A percentile compares a stretch with the other conserved stretches of the same genome.
phyloP scores from a whole-genome alignment of 2,329 filamentous ascomycete genomes.

The Arthrobotrys sphaeroides region DNA sequence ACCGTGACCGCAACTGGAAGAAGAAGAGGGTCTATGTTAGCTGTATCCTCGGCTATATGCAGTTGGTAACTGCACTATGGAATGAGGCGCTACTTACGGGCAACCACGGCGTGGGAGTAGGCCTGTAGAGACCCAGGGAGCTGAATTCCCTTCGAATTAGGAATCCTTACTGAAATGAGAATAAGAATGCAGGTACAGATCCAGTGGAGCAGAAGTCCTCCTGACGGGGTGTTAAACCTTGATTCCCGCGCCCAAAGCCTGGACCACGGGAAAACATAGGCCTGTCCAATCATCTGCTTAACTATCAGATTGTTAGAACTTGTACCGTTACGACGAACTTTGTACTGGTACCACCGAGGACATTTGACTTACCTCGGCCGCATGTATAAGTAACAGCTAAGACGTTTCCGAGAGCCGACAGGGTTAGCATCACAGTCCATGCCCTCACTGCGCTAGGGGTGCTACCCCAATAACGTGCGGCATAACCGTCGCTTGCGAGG shows the following conservation, averaged over 20 bases:
- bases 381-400: constrained; percentile 58
- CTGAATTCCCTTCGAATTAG: constrained; percentile 23
- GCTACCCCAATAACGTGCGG: constrained; percentile 30
- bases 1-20: constrained; percentile 28
- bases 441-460: constrained; percentile 16
- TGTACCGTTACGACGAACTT: background rate
- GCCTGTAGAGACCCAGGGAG: constrained; percentile 31
- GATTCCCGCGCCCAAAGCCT: constrained; percentile 61
- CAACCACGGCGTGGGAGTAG: constrained; percentile 37
- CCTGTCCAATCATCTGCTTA: constrained; percentile 61
- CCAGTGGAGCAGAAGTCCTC: constrained; percentile 61
- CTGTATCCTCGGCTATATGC: background rate
- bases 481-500: constrained; percentile 30
- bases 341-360: background rate
- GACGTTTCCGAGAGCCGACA: constrained; percentile 58
- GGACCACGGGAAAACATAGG: constrained; percentile 60
- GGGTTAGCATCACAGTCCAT: constrained; percentile 30
- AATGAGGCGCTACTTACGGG: constrained; percentile 35
- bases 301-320: constrained; percentile 53
- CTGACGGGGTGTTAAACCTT: constrained; percentile 60
- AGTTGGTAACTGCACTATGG: background rate
- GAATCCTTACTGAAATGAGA: constrained; percentile 23
- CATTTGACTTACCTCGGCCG: constrained; percentile 29
- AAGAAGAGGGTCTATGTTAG: background rate
- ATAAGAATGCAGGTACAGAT: constrained; percentile 59